phyloP scores from a whole-genome alignment of 352 stramenopile genomes.

The Blastocystis sp. region DNA sequence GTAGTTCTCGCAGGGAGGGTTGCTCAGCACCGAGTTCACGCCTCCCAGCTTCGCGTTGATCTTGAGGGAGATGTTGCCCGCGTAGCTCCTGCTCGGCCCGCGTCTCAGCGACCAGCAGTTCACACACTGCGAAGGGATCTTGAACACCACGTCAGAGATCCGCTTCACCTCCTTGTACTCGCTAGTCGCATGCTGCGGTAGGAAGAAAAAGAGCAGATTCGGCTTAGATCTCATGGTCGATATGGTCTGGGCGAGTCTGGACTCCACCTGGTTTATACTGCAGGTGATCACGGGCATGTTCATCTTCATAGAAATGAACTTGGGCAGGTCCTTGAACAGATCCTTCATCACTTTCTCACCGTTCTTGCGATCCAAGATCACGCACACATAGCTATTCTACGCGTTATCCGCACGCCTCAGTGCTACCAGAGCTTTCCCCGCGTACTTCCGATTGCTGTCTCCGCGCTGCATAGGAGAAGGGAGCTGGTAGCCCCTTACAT shows the following conservation, averaged over 20 bases:
- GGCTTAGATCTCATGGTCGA: background rate
- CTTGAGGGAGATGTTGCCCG: conserved; percentile 69
- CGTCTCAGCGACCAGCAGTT: conserved; percentile 68
- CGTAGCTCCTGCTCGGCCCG: conserved; percentile 70
- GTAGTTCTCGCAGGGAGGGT: background rate
- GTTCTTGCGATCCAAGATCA: background rate
- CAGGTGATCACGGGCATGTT: background rate
- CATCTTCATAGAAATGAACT: background rate
- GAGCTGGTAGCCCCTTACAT: background rate
- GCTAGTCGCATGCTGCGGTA: background rate
- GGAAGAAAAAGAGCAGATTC: conserved; percentile 2
- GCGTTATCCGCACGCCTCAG: background rate
- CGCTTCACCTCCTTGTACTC: conserved; percentile 69
- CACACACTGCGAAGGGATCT: conserved; percentile 75
- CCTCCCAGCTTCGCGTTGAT: conserved; percentile 59
- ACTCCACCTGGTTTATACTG: background rate
- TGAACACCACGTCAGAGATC: conserved; percentile 71
- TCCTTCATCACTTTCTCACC: background rate
- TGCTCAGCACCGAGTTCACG: background rate
- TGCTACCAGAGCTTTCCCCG: background rate
- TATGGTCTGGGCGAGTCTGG: background rate
- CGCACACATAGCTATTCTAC: background rate
- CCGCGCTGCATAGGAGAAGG: background rate
- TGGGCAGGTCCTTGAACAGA: background rate
- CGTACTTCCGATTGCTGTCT: background rate